Conservation (phyloP, 106 monocot species). For the Dendrobium nobile region DNA sequence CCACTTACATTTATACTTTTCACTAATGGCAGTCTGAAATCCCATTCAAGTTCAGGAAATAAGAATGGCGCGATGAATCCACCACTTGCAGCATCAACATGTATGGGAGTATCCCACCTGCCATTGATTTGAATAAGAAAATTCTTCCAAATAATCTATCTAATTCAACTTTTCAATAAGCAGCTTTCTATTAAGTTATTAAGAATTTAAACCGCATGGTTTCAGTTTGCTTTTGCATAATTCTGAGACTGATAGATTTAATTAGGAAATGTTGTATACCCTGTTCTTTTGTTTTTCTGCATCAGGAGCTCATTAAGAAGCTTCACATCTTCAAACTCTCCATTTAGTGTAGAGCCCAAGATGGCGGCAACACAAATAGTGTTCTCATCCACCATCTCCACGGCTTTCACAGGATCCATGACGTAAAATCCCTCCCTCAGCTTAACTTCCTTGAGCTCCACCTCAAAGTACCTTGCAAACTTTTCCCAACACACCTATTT, state of each 20-base stretch:
- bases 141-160: neutral
- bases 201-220: neutral
- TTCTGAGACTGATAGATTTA: neutral
- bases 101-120: constrained; percentile 83
- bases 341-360: constrained; percentile 61
- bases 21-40: constrained; percentile 78
- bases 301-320: constrained; percentile 45
- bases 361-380: constrained; percentile 75
- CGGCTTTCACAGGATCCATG: constrained; percentile 66
- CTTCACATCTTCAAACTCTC: constrained; percentile 74
- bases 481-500: constrained; percentile 62
- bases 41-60: constrained; percentile 89
- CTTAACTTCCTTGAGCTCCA: constrained; percentile 64
- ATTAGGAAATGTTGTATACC: constrained; percentile 13
- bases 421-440: constrained; percentile 57
- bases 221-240: neutral
- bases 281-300: constrained; percentile 50
- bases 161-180: neutral
- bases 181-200: neutral
- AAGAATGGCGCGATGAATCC: constrained; percentile 90
- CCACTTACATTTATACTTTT: constrained; percentile 96
- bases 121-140: neutral
- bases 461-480: constrained; percentile 65
- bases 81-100: constrained; percentile 92
- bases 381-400: constrained; percentile 61